These are phyloP conservation scores for Neopestalotiopsis clavispora DNA, from an alignment of 2,329 filamentous ascomycete species.

Conservation along the genomic window DNA sequence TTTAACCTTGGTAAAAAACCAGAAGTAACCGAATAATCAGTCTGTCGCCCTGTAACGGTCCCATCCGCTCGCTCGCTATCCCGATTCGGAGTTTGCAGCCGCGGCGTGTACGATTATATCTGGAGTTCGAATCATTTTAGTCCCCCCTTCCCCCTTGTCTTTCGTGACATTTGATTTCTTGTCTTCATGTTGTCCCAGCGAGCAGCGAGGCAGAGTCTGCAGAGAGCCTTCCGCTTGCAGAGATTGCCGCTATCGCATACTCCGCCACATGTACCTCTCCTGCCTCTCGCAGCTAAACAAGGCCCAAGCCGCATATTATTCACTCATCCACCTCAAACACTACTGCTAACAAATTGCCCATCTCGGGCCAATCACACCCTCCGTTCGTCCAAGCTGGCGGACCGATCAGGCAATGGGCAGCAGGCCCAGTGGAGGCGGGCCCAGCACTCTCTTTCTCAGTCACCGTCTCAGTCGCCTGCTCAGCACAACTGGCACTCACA, in stretches of 20 bases:
- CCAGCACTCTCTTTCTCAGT: background rate
- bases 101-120: conserved; percentile 15
- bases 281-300: conserved; percentile 15
- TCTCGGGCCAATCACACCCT: conserved; percentile 19
- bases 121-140: background rate
- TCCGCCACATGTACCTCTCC: conserved; percentile 17
- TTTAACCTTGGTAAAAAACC: conserved; percentile 16
- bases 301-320: conserved; percentile 6
- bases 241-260: conserved; percentile 10
- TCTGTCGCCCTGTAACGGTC: background rate
- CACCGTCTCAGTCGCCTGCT: background rate
- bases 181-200: conserved; percentile 13
- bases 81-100: background rate
- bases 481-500: background rate
- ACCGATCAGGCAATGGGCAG: conserved; percentile 12
- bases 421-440: background rate
- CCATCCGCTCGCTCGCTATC: background rate
- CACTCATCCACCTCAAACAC: conserved; percentile 3
- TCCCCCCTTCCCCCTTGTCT: conserved; percentile 3
- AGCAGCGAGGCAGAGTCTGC: conserved; percentile 15
- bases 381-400: conserved; percentile 15
- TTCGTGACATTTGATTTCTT: conserved; percentile 5
- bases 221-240: conserved; percentile 18
- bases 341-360: conserved; percentile 10
- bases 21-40: background rate